These are phyloP conservation scores for Vitis cinerea DNA, from an alignment of 164 flowering plant species.

Conservation along the genomic window DNA sequence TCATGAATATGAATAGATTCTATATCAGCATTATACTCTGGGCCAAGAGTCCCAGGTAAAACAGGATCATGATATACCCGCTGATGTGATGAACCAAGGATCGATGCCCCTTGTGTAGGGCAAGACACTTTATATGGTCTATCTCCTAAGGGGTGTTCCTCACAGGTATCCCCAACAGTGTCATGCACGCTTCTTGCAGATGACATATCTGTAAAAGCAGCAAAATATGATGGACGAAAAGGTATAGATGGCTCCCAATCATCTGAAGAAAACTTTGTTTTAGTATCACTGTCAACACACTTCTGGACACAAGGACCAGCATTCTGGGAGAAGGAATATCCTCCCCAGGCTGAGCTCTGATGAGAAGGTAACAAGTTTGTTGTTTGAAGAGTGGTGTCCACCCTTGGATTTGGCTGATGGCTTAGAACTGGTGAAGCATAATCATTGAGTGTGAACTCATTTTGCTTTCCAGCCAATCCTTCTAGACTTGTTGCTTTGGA, in stretches of 20 bases:
- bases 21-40: slow-evolving; percentile 24
- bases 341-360: slow-evolving; percentile 13
- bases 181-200: slow-evolving; percentile 57
- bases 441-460: slow-evolving; percentile 9
- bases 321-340: slow-evolving; percentile 27
- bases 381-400: slow-evolving; percentile 10
- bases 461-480: not conserved
- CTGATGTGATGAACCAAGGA: slow-evolving; percentile 18
- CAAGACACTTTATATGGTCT: slow-evolving; percentile 25
- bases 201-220: slow-evolving; percentile 32
- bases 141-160: slow-evolving; percentile 32
- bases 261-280: slow-evolving; percentile 24
- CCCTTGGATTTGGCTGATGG: slow-evolving; percentile 13
- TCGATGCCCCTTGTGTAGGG: slow-evolving; percentile 16
- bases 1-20: slow-evolving; percentile 18
- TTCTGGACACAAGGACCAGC: slow-evolving; percentile 20
- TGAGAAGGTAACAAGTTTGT: slow-evolving; percentile 17
- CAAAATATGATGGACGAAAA: slow-evolving; percentile 62
- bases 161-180: slow-evolving; percentile 70
- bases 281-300: slow-evolving; percentile 17
- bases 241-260: slow-evolving; percentile 82
- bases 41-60: slow-evolving; percentile 10
- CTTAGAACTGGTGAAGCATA: slow-evolving; percentile 16
- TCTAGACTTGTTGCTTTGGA: slow-evolving; percentile 14
- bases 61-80: slow-evolving; percentile 28